Evolutionary conservation across 2,329 filamentous ascomycete species (phyloP), one percentile per base, ranked within the genome.

Genomic region (Fusarium chaquense): DNA sequence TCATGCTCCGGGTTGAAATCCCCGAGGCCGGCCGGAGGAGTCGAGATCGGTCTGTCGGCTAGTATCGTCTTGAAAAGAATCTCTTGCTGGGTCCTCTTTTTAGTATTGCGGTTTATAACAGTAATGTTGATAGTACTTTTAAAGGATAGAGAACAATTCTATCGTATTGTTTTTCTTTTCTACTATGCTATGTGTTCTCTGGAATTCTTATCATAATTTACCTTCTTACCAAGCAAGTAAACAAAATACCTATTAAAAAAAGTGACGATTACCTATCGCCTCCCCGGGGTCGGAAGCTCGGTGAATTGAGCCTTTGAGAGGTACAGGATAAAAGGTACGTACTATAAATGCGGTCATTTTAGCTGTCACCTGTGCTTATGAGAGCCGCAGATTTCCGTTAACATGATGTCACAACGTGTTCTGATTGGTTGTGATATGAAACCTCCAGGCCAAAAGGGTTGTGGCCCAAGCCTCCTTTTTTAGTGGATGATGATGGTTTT

Each of bases 381-480:
- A 72, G 67, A 70, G 73, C 73, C 71, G 73, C 64, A 52, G 41
- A 53, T 75, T 75, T 62, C 67, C 69, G 73, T 52, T 3, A n/a
- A 58, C 69, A 68, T 75, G 65, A 71, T 70, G 63, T 67, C 70
- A 74, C 47, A 12, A 10, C 13, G 51, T 0, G 6, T 1, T 54
- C 9, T 74, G 43, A 75, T 75, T 75, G 73, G 73, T 16, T 60
- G 16, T 16, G 11, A 13, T 26, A 8, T 2, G 18, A 32, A 33
- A 22, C 53, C 56, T 38, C 26, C 6, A 28, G 52, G 58, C 20
- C 66, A 61, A 50, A 67, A 65, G 58, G 65, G 68, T 73, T 46
- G 44, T 20, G 44, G 35, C 26, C 26, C 20, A 56, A 60, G 60
- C 58, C 28, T 15, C 66, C 66, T 32, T 45, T 20, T 70, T 28